A percentile compares a stretch with the other conserved stretches of the same genome.
These are phyloP conservation scores for Starmera dryadoides DNA, from an alignment of 805 yeast genomes.

Conservation along the genomic window DNA sequence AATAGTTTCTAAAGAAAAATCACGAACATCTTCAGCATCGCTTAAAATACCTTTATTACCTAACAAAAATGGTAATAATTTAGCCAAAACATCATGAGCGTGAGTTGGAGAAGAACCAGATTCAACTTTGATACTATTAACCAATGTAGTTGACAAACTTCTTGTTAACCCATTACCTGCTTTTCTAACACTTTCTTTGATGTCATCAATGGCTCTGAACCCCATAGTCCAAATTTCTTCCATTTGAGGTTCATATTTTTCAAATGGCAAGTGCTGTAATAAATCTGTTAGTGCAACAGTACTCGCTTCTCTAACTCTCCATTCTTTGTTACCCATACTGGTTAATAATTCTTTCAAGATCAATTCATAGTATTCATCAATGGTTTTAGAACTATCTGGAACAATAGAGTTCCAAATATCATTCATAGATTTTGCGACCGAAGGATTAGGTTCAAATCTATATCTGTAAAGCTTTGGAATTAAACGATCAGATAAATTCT, in stretches of 20 bases:
- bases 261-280: conserved; percentile 49
- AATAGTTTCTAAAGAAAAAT: conserved; percentile 70
- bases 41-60: conserved; percentile 76
- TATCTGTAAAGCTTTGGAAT: conserved; percentile 82
- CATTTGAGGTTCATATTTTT: conserved; percentile 40
- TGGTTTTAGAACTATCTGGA: conserved; percentile 42
- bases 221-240: conserved; percentile 83
- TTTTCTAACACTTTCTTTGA: conserved; percentile 84
- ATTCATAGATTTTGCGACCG: conserved; percentile 77
- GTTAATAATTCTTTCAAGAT: conserved; percentile 59
- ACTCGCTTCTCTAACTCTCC: conserved; percentile 92
- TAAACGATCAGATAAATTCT: conserved; percentile 47
- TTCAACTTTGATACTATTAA: conserved; percentile 44
- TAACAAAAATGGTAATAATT: conserved; percentile 69
- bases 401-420: conserved; percentile 80
- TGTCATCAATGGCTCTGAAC: conserved; percentile 87
- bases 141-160: conserved; percentile 54
- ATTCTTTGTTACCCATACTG: conserved; percentile 76
- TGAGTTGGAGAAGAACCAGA: conserved; percentile 31
- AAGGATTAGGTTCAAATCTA: conserved; percentile 72
- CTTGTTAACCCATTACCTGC: conserved; percentile 70
- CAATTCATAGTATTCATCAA: conserved; percentile 44
- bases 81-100: conserved; percentile 41
- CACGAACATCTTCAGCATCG: conserved; percentile 78
- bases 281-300: conserved; percentile 64